A percentile compares a stretch with the other conserved stretches of the same genome.
Conservation (phyloP, 1,284 basidiomycete genomes). For the Moesziomyces sp. region DNA sequence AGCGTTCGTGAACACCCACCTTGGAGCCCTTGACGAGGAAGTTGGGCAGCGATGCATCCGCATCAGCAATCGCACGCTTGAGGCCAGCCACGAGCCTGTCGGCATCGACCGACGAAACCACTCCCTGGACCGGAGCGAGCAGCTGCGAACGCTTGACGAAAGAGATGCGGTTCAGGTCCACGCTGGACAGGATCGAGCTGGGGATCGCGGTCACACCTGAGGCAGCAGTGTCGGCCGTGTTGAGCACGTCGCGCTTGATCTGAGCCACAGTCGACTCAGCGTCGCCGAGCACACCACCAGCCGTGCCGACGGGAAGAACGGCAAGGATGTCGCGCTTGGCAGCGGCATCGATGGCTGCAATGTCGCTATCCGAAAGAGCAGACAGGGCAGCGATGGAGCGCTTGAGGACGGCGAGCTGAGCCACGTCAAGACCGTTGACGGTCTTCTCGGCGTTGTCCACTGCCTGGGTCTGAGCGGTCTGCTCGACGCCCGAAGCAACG, state of each 20-base stretch:
- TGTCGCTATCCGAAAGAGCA: constrained; percentile 3
- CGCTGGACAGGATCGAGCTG: not conserved
- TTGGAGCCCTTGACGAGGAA: constrained; percentile 1
- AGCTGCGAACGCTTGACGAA: constrained; percentile 7
- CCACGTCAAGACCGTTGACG: constrained; percentile 7
- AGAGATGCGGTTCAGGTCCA: constrained; percentile 12
- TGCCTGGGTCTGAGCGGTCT: constrained; percentile 3
- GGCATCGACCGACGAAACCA: constrained; percentile 6
- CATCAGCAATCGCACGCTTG: constrained; percentile 7
- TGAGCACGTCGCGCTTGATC: constrained; percentile 1
- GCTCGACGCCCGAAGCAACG: constrained; percentile 6
- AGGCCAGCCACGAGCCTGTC: constrained; percentile 4
- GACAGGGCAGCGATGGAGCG: constrained; percentile 18
- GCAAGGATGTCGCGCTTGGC: constrained; percentile 12
- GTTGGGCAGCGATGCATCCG: constrained; percentile 1
- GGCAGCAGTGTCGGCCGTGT: not conserved
- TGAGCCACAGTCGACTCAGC: not conserved
- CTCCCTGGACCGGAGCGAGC: constrained; percentile 8
- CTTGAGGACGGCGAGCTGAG: constrained; percentile 10
- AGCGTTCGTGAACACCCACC: not conserved
- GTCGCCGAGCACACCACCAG: not conserved
- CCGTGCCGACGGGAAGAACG: not conserved
- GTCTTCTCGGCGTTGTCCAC: constrained; percentile 1
- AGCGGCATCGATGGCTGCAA: constrained; percentile 6
- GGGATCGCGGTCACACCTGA: not conserved